These are phyloP conservation scores for Arthroderma sp. DNA, from an alignment of 2,329 filamentous ascomycete genomes.

Conservation along the genomic window DNA sequence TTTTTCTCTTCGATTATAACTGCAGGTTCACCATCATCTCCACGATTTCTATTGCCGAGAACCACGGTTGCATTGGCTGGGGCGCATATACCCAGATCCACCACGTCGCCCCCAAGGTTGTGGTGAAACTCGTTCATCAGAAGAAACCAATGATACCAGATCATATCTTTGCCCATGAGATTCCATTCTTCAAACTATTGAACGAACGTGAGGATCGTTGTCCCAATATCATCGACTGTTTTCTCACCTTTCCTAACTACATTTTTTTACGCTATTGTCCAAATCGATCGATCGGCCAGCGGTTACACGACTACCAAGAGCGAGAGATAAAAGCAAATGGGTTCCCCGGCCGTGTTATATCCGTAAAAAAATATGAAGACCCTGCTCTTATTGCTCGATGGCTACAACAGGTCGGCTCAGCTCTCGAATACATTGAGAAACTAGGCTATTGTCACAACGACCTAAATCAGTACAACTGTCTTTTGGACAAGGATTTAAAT, in stretches of 20 bases:
- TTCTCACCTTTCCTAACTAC: slow-evolving; percentile 10
- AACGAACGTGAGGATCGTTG: slow-evolving; percentile 8
- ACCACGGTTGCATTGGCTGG: no score
- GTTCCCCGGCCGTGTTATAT: slow-evolving; percentile 5
- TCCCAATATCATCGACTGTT: slow-evolving; percentile 10
- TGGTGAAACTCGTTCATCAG: slow-evolving; percentile 11
- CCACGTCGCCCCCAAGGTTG: slow-evolving; percentile 10
- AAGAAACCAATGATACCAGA: slow-evolving; percentile 1
- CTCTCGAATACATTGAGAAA: slow-evolving; percentile 12
- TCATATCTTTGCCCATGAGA: slow-evolving; percentile 7
- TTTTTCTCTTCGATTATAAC: no score
- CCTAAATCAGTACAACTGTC: slow-evolving; percentile 7
- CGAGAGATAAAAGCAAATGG: slow-evolving; percentile 5
- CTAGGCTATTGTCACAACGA: slow-evolving; percentile 12
- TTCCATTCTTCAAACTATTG: slow-evolving; percentile 10
- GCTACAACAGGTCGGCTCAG: slow-evolving; percentile 12
- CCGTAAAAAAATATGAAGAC: slow-evolving; percentile 11
- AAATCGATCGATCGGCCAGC: not conserved
- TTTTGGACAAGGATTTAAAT: slow-evolving; percentile 9
- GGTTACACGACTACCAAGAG: slow-evolving; percentile 7
- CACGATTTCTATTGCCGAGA: no score
- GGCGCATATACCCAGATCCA: no score
- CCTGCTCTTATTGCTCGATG: slow-evolving; percentile 11
- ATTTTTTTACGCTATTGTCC: slow-evolving; percentile 11
- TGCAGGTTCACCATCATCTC: no score